phyloP scores from a whole-genome alignment of 1,139 yeast species.

The Pneumocystis wakefieldiae region DNA sequence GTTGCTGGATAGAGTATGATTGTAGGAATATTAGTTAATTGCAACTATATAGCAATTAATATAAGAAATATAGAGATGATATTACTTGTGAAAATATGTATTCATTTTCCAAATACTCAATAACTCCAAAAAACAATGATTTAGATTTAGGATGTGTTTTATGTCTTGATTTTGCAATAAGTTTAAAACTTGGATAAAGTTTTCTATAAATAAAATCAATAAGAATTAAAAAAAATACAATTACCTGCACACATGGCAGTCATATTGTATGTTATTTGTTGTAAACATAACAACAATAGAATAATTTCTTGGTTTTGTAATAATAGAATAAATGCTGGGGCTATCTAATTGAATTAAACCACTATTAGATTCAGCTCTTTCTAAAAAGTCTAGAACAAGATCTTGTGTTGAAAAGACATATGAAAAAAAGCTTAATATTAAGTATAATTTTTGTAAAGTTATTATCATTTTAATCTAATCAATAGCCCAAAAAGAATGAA shows the following conservation, averaged over 20 bases:
- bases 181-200: not conserved
- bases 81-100: not conserved
- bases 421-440: not conserved
- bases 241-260: not conserved
- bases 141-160: not conserved
- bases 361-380: not conserved
- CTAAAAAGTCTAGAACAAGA: not conserved
- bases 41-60: not conserved
- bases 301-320: conserved; percentile 31
- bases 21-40: not conserved
- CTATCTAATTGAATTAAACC: conserved; percentile 43
- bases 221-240: not conserved
- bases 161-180: not conserved
- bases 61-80: not conserved
- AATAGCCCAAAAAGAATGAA: not conserved
- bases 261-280: not conserved
- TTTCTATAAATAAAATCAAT: not conserved
- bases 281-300: not conserved
- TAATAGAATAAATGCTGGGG: conserved; percentile 40
- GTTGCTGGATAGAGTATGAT: not conserved
- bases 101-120: not conserved
- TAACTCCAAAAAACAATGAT: not conserved
- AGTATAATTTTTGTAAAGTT: not conserved
- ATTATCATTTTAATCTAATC: not conserved
- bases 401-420: not conserved